Percentiles rank a stretch among this genome's conserved stretches.
These are phyloP conservation scores for Camellia japonica DNA, from an alignment of 148 eudicot species.

Conservation along the genomic window DNA sequence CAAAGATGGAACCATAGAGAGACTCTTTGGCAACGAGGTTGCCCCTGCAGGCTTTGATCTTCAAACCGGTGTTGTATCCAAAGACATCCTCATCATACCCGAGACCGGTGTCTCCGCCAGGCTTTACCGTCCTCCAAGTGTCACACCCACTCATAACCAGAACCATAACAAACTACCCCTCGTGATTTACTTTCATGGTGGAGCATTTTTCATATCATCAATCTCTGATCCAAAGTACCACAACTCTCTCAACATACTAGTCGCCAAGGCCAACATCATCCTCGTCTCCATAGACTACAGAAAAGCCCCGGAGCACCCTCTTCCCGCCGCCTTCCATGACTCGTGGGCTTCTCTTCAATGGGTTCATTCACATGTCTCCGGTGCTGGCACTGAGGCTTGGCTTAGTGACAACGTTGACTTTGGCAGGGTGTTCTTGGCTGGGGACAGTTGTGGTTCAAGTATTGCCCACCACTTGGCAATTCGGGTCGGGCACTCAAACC, in stretches of 20 bases:
- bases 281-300: constrained; percentile 45
- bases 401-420: constrained; percentile 28
- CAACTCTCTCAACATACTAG: constrained; percentile 34
- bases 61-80: constrained; percentile 35
- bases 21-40: constrained; percentile 36
- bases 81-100: constrained; percentile 34
- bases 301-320: constrained; percentile 47
- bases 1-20: constrained; percentile 43
- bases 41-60: constrained; percentile 35
- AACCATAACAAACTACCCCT: constrained; percentile 31
- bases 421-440: constrained; percentile 26
- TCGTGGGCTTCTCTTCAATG: constrained; percentile 40
- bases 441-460: constrained; percentile 46
- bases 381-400: constrained; percentile 30
- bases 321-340: constrained; percentile 48
- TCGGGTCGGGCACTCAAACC: constrained; percentile 9
- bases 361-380: constrained; percentile 26
- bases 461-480: constrained; percentile 23
- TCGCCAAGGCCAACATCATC: constrained; percentile 25
- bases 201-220: constrained; percentile 42
- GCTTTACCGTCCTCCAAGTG: constrained; percentile 39
- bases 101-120: constrained; percentile 37
- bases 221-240: constrained; percentile 46
- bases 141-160: neutral
- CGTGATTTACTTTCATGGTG: constrained; percentile 52